Base-by-base conservation (phyloP, 2,329 filamentous ascomycete genomes). In the Fusarium bactridioides region DNA sequence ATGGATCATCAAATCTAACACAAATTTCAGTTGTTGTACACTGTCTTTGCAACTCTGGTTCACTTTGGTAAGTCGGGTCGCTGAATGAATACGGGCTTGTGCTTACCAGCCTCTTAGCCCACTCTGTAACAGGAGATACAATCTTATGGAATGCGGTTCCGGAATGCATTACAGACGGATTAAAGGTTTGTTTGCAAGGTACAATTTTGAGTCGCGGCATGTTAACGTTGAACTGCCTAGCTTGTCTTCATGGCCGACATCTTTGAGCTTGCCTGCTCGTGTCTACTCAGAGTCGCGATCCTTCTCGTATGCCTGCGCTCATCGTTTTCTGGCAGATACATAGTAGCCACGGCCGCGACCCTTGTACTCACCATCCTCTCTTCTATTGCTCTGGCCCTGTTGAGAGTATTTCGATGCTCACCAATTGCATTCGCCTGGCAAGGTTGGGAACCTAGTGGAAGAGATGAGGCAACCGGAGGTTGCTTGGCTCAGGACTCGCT, bases 391-490 rank as follows among this genome's bases (percentile, higher is more conserved):
- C 75, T 85, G 48, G 70, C 81, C 15, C 75, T 84, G 23, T 74
- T 83, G 29, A 81, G 76, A 38, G 77, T 86, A 50, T 82, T 86
- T 27, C 82, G 85, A 66, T 87, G 85, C 76, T 63, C 59, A 5
- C 79, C 78, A 1, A 75, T 80, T 61, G 75, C 82, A 50, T 79
- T 84, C 62, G 81, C 81, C 48, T 80, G 82, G 29, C 43, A 72
- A 19, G 72, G 70, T 7, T 79, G 77, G 78, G 37, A 54, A 10
- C 27, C 56, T 11, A 47, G 67, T 19, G 45, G 51, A 25, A 62
- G 57, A 25, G 45, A 72, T 27, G 35, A 47, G 25, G 65, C 33
- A n/a, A 51, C 44, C 7, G 54, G 55, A 33, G 56, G 67, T 27
- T 79, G 78, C 53, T 54, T 78, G 29, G 59, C 75, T 23, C 53